A percentile compares a stretch with the other conserved stretches of the same genome.
These are phyloP conservation scores for Gossypium herbaceum DNA, from an alignment of 345 rosid species.

Conservation along the genomic window DNA sequence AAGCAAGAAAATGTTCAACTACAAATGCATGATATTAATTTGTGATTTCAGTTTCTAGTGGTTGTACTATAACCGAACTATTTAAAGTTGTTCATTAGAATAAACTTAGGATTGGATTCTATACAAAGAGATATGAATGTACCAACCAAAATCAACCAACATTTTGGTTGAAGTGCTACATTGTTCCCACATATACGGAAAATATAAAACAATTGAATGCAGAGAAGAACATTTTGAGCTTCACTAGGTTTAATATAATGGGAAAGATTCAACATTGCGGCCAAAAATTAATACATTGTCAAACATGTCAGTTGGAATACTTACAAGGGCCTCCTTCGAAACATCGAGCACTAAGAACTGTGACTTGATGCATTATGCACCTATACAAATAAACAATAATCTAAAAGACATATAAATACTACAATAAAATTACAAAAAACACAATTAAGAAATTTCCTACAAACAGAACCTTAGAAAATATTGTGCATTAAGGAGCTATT, in stretches of 20 bases:
- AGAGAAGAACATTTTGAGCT: not conserved
- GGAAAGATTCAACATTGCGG: not conserved
- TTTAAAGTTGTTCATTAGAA: not conserved
- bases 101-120: not conserved
- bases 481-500: not conserved
- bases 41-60: not conserved
- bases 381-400: slow-evolving; percentile 17
- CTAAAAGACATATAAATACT: slow-evolving; percentile 4
- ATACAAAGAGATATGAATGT: not conserved
- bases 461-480: not conserved
- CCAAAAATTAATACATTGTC: not conserved
- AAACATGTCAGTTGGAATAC: slow-evolving; percentile 1
- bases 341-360: slow-evolving; percentile 17
- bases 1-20: not conserved
- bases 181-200: not conserved
- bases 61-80: not conserved
- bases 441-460: not conserved
- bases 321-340: slow-evolving; percentile 29
- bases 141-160: not conserved
- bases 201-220: not conserved
- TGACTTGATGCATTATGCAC: slow-evolving; percentile 18
- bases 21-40: not conserved
- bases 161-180: not conserved
- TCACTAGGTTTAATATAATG: not conserved
- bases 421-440: not conserved